A percentile compares a stretch with the other conserved stretches of the same genome.
These are phyloP conservation scores for Penicillium antarcticum DNA, from an alignment of 495 filamentous ascomycete genomes.

Conservation along the genomic window DNA sequence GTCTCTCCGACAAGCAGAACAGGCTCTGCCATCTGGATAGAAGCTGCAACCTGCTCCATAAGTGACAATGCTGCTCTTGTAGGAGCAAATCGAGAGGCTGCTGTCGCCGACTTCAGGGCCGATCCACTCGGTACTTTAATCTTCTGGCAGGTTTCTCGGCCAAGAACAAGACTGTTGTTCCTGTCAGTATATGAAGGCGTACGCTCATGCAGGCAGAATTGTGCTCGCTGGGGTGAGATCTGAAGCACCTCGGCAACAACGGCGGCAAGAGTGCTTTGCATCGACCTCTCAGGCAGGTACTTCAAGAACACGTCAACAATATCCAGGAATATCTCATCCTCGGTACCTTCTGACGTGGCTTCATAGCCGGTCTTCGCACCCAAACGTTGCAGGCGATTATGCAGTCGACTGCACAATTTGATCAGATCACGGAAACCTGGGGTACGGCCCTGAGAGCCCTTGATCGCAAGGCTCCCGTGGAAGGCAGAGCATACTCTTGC, in stretches of 20 bases:
- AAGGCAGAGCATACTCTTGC: slow-evolving; percentile 55
- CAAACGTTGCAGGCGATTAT: slow-evolving; percentile 53
- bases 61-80: slow-evolving; percentile 42
- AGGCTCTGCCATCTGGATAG: slow-evolving; percentile 80
- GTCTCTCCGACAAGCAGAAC: slow-evolving; percentile 95
- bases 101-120: slow-evolving; percentile 28
- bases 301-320: slow-evolving; percentile 85
- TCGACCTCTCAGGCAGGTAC: slow-evolving; percentile 62
- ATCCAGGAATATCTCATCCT: slow-evolving; percentile 87
- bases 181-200: slow-evolving; percentile 60
- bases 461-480: slow-evolving; percentile 44
- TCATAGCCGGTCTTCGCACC: slow-evolving; percentile 70
- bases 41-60: slow-evolving; percentile 81
- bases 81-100: slow-evolving; percentile 42
- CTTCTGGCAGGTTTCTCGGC: slow-evolving; percentile 56
- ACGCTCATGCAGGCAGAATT: slow-evolving; percentile 65
- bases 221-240: slow-evolving; percentile 72
- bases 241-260: slow-evolving; percentile 81
- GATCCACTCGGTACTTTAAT: slow-evolving; percentile 39
- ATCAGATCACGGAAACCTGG: slow-evolving; percentile 77
- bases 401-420: slow-evolving; percentile 80
- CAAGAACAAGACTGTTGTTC: slow-evolving; percentile 58
- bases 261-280: slow-evolving; percentile 57
- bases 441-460: slow-evolving; percentile 44
- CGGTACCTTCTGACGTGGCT: slow-evolving; percentile 64